phyloP scores from a whole-genome alignment of 2,329 filamentous ascomycete species.

The Trichoderma gracile region DNA sequence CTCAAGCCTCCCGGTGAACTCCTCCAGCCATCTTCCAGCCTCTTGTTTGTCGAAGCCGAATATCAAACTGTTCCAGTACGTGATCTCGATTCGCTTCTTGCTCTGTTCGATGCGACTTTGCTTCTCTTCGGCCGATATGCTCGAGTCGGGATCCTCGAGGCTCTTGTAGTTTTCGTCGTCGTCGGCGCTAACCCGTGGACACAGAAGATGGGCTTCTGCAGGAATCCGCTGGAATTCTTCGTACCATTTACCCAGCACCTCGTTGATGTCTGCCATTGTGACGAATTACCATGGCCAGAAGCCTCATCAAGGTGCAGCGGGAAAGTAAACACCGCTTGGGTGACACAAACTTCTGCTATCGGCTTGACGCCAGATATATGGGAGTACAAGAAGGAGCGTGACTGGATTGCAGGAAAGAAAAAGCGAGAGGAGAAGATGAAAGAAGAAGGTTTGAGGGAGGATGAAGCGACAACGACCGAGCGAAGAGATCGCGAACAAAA shows the following conservation, averaged over 20 bases:
- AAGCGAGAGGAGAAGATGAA: not conserved
- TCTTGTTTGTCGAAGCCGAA: conserved; percentile 65
- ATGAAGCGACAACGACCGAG: not conserved
- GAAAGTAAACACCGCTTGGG: not conserved
- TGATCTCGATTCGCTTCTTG: conserved; percentile 58
- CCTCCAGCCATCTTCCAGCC: conserved; percentile 59
- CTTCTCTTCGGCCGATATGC: conserved; percentile 54
- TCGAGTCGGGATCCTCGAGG: conserved; percentile 51
- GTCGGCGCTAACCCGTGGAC: conserved; percentile 63
- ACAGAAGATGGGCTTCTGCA: conserved; percentile 63
- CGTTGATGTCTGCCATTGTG: conserved; percentile 43
- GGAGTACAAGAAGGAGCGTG: not conserved
- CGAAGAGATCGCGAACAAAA: conserved; percentile 6
- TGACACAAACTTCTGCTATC: too few relatives aligned
- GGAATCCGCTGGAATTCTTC: conserved; percentile 48
- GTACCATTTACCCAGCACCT: conserved; percentile 47
- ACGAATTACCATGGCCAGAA: conserved; percentile 25
- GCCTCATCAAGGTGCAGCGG: not conserved
- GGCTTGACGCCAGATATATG: not conserved
- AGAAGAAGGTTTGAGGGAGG: not conserved
- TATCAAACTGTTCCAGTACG: conserved; percentile 68
- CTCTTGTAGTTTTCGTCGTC: conserved; percentile 62
- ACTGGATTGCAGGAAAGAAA: not conserved
- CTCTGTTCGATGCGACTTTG: conserved; percentile 55
- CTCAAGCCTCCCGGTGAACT: conserved; percentile 60